phyloP scores from a whole-genome alignment of 495 filamentous ascomycete genomes.

The Aspergillus wentii region DNA sequence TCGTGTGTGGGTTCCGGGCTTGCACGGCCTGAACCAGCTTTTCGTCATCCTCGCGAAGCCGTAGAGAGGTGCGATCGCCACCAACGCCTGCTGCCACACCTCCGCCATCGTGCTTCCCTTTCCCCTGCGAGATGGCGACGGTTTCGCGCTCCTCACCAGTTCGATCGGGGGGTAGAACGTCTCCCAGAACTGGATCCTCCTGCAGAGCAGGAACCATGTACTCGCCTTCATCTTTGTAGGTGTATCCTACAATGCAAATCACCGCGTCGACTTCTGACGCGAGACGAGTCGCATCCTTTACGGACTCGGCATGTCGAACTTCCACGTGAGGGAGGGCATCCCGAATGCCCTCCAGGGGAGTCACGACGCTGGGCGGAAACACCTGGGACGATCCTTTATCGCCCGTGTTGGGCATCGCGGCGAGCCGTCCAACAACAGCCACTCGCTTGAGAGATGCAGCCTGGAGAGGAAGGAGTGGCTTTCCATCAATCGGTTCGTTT shows the following conservation, averaged over 20 bases:
- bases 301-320: slow-evolving; percentile 2
- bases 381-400: slow-evolving; percentile 17
- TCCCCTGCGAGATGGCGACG: slow-evolving; percentile 1
- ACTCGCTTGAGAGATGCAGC: slow-evolving; percentile 1
- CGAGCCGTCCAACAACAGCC: slow-evolving; percentile 14
- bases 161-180: background rate
- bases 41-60: slow-evolving; percentile 17
- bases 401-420: slow-evolving; percentile 10
- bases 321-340: slow-evolving; percentile 4
- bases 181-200: background rate
- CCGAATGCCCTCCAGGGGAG: slow-evolving; percentile 9
- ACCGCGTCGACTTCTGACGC: slow-evolving; percentile 10
- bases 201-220: slow-evolving; percentile 9
- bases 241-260: slow-evolving; percentile 14
- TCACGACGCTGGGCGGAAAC: slow-evolving; percentile 7
- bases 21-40: slow-evolving; percentile 52
- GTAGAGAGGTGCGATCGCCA: slow-evolving; percentile 12
- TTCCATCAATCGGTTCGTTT: slow-evolving; percentile 34
- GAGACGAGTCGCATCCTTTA: background rate
- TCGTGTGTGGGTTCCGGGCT: slow-evolving; percentile 29
- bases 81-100: slow-evolving; percentile 8
- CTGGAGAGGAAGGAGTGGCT: slow-evolving; percentile 7
- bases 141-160: background rate
- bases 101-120: background rate
- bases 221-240: slow-evolving; percentile 16